Conservation (phyloP, 2,329 filamentous ascomycete species). For the Hirsutella minnesotensis region DNA sequence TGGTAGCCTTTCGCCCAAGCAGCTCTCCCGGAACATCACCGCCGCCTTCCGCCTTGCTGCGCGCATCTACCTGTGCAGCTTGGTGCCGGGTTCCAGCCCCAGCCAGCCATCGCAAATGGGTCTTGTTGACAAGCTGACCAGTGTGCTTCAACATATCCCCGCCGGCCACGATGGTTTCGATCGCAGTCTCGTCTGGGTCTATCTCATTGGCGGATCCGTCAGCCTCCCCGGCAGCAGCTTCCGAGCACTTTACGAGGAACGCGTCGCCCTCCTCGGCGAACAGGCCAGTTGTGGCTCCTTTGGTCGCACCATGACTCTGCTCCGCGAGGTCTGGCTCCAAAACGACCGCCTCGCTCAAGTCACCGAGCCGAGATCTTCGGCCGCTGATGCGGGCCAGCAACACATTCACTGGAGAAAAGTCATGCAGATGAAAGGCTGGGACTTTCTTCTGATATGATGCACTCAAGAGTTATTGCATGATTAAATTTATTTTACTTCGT, state of each 20-base stretch:
- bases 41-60: conserved; percentile 83
- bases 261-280: conserved; percentile 63
- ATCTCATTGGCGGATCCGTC: conserved; percentile 74
- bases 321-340: conserved; percentile 77
- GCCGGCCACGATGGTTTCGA: conserved; percentile 74
- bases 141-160: conserved; percentile 71
- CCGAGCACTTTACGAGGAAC: conserved; percentile 65
- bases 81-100: conserved; percentile 80
- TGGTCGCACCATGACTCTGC: conserved; percentile 65
- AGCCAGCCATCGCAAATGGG: conserved; percentile 61
- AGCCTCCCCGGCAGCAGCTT: conserved; percentile 63
- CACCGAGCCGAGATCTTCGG: conserved; percentile 22
- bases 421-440: conserved; percentile 85
- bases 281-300: conserved; percentile 74
- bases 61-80: conserved; percentile 90
- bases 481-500: conserved; percentile 3
- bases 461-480: background rate
- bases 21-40: conserved; percentile 81
- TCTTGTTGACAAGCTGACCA: conserved; percentile 66
- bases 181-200: conserved; percentile 83
- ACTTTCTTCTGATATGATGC: conserved; percentile 74
- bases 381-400: conserved; percentile 33
- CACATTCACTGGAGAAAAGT: conserved; percentile 90
- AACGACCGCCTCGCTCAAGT: conserved; percentile 42
- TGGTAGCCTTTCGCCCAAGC: conserved; percentile 67